Percentiles rank a stretch among this genome's conserved stretches.
Evolutionary conservation across 768 basidiomycete genomes (phyloP).

Genomic region (Tulasnella sp.): DNA sequence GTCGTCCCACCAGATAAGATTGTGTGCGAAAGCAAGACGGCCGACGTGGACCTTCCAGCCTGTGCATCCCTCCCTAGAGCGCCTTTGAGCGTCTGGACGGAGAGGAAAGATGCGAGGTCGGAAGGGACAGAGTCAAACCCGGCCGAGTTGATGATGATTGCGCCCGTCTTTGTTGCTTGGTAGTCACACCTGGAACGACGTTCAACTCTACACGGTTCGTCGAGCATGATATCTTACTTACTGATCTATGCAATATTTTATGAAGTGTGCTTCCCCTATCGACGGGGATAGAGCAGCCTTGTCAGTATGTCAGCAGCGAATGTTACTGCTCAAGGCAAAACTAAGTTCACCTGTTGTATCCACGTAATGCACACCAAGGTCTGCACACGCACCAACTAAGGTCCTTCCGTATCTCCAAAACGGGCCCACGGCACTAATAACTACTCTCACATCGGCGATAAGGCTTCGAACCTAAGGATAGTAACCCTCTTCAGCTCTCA

Average conservation of each 20-base stretch:
- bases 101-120: conserved; percentile 56
- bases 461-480: conserved; percentile 48
- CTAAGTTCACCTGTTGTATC: conserved; percentile 47
- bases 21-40: conserved; percentile 35
- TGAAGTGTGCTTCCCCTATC: conserved; percentile 55
- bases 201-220: not conserved
- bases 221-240: conserved; percentile 26
- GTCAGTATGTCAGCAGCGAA: not conserved
- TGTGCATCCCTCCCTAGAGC: conserved; percentile 20
- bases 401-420: conserved; percentile 62
- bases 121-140: conserved; percentile 72
- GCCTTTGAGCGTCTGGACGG: conserved; percentile 55
- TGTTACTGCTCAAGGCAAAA: too few species aligned
- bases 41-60: conserved; percentile 48
- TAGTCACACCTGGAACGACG: conserved; percentile 48
- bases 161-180: conserved; percentile 52
- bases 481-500: too few species aligned
- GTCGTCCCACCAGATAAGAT: conserved; percentile 56
- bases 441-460: conserved; percentile 48
- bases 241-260: conserved; percentile 49
- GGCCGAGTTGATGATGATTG: conserved; percentile 69
- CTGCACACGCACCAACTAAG: conserved; percentile 67
- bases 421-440: conserved; percentile 70
- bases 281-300: not conserved
- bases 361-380: conserved; percentile 68